Conservation (phyloP, 192 early-diverging fungal species). For the Mortierella alpina region DNA sequence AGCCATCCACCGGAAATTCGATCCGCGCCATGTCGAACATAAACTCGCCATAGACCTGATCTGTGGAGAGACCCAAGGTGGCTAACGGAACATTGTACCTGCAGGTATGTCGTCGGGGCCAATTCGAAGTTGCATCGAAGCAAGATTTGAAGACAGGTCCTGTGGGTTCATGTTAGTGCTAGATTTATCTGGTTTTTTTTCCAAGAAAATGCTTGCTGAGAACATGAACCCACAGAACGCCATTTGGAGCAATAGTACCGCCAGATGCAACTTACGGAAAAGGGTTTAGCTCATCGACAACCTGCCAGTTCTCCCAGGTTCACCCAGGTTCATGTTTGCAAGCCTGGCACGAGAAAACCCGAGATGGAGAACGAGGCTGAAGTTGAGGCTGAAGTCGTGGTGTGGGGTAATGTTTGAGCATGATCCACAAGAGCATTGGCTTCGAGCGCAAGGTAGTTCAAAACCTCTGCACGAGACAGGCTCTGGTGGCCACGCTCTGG, state of each 20-base stretch:
- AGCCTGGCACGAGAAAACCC: constrained; percentile 42
- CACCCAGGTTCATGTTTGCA: constrained; percentile 47
- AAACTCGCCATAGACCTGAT: constrained; percentile 36
- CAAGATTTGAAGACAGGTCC: constrained; percentile 15
- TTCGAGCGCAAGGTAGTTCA: constrained; percentile 24
- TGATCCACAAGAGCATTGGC: constrained; percentile 13
- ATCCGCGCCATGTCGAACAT: constrained; percentile 41
- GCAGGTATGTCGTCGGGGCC: constrained; percentile 21
- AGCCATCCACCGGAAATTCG: constrained; percentile 31
- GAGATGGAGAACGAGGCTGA: constrained; percentile 46
- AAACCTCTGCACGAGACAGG: constrained; percentile 11
- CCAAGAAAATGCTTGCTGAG: background rate
- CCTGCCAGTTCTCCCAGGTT: constrained; percentile 52
- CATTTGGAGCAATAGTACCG: background rate
- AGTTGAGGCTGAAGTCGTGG: background rate
- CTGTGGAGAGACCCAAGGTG: constrained; percentile 8
- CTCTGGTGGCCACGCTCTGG: constrained; percentile 20
- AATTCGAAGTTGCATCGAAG: constrained; percentile 24
- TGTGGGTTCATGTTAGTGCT: constrained; percentile 13
- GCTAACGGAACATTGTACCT: constrained; percentile 8
- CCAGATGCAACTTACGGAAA: constrained; percentile 20
- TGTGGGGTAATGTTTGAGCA: background rate
- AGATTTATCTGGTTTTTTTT: no score
- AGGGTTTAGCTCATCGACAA: constrained; percentile 33
- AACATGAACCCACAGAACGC: background rate